Evolutionary conservation across 2,329 filamentous ascomycete genomes (phyloP).

Genomic region (Fusarium acutatum): DNA sequence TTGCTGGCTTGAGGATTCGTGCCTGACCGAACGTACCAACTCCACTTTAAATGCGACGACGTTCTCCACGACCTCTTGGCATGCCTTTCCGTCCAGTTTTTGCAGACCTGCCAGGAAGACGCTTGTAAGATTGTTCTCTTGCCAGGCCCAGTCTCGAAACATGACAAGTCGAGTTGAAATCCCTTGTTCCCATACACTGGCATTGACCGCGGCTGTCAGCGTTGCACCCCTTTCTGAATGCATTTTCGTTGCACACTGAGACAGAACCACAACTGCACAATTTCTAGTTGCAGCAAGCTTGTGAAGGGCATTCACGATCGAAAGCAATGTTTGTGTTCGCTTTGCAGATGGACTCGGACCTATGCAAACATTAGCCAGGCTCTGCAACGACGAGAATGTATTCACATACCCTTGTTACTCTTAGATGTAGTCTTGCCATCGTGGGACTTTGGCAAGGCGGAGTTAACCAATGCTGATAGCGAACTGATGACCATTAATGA

Average conservation of each 20-base stretch:
- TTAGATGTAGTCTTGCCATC: conserved; percentile 51
- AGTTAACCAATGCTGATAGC: conserved; percentile 78
- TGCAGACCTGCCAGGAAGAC: conserved; percentile 70
- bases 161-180: conserved; percentile 78
- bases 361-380: conserved; percentile 31
- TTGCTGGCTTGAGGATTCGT: conserved; percentile 17
- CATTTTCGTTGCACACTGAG: conserved; percentile 85
- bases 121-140: conserved; percentile 55
- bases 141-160: conserved; percentile 78
- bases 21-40: conserved; percentile 48
- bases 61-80: conserved; percentile 51
- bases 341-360: conserved; percentile 51
- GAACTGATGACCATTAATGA: conserved; percentile 80
- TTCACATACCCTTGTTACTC: conserved; percentile 50
- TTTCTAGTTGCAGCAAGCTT: conserved; percentile 78
- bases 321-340: conserved; percentile 63
- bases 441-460: conserved; percentile 73
- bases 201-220: conserved; percentile 78
- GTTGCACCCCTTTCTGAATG: conserved; percentile 71
- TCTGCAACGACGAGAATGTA: conserved; percentile 5
- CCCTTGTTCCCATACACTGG: conserved; percentile 81
- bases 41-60: conserved; percentile 61
- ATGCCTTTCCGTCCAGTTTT: conserved; percentile 66
- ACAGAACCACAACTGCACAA: conserved; percentile 78
- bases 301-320: conserved; percentile 74